A percentile compares a stretch with the other conserved stretches of the same genome.
phyloP scores from a whole-genome alignment of 805 yeast species.

The Kodamaea nitidulidarum region DNA sequence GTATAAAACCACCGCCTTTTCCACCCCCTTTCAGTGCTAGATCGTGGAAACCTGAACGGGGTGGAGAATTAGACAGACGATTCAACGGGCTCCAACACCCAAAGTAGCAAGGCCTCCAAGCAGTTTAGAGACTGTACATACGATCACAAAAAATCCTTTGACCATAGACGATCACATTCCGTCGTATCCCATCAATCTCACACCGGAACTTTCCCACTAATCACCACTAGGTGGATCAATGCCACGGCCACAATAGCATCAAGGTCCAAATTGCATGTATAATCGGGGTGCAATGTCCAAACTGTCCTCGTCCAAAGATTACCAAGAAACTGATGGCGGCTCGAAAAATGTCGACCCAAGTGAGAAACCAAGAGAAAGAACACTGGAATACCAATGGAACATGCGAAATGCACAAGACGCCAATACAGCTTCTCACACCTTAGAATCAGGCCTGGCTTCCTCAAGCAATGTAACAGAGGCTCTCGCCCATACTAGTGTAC shows the following conservation, averaged over 20 bases:
- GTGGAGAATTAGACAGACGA: not conserved
- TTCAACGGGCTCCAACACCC: not conserved
- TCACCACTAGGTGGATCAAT: not conserved
- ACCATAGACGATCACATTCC: not conserved
- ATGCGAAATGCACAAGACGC: too few relatives aligned
- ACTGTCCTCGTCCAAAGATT: not conserved
- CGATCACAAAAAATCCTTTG: not conserved
- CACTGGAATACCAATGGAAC: too few relatives aligned
- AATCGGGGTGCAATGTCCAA: constrained; percentile 2
- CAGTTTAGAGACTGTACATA: constrained; percentile 4
- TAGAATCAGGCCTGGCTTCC: too few relatives aligned
- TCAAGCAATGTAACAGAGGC: not conserved
- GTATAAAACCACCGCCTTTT: constrained; percentile 1
- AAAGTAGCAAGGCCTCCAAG: not conserved
- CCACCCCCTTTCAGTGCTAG: constrained; percentile 4
- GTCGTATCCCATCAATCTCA: too few relatives aligned
- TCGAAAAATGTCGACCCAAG: not conserved
- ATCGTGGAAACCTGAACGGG: constrained; percentile 1
- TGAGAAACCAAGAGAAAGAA: too few relatives aligned
- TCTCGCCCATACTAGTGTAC: too few relatives aligned
- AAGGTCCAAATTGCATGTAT: not conserved
- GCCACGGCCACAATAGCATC: not conserved
- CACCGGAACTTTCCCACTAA: not conserved
- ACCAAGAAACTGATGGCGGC: not conserved
- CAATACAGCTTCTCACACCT: too few relatives aligned